Percentiles rank a stretch among this genome's conserved stretches.
Conservation (phyloP, 208 protist species). For the Tetramitus jugosus region DNA sequence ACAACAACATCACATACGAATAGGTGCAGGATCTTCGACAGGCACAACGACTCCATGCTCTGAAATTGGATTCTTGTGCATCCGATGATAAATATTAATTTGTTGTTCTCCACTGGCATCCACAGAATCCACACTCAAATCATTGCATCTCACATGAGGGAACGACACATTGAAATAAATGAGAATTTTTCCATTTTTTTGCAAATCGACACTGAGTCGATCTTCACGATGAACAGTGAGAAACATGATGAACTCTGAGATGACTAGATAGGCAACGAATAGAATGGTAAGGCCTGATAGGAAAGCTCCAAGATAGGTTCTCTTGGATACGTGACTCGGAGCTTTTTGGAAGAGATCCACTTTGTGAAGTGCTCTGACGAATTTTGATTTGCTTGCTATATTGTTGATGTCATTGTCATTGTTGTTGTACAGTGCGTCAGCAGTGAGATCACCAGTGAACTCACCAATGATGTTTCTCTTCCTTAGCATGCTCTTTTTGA, state of each 20-base stretch:
- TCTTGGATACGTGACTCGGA: too few species aligned
- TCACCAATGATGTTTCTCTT: too few species aligned
- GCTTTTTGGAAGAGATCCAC: too few species aligned
- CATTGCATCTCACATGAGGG: conserved; percentile 56
- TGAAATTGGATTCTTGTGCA: conserved; percentile 51
- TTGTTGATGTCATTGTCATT: too few species aligned
- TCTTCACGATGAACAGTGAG: conserved; percentile 49
- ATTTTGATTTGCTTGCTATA: too few species aligned
- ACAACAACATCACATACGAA: too few species aligned
- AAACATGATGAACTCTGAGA: conserved; percentile 58
- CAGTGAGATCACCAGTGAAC: too few species aligned
- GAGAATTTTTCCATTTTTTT: conserved; percentile 50
- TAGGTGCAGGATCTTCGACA: conserved; percentile 30
- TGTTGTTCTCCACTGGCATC: conserved; percentile 55
- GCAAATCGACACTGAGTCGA: conserved; percentile 59
- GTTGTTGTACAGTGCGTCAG: too few species aligned
- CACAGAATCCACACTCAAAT: conserved; percentile 59
- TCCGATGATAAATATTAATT: conserved; percentile 35
- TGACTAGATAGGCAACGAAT: conserved; percentile 50
- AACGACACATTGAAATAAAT: conserved; percentile 64
- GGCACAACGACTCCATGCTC: conserved; percentile 36
- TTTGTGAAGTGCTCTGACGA: too few species aligned
- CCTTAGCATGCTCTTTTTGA: too few species aligned
- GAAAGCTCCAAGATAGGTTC: too few species aligned
- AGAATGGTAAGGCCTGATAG: conserved; percentile 50